phyloP scores from a whole-genome alignment of 2,329 filamentous ascomycete genomes.

The Trichoderma polysporum region DNA sequence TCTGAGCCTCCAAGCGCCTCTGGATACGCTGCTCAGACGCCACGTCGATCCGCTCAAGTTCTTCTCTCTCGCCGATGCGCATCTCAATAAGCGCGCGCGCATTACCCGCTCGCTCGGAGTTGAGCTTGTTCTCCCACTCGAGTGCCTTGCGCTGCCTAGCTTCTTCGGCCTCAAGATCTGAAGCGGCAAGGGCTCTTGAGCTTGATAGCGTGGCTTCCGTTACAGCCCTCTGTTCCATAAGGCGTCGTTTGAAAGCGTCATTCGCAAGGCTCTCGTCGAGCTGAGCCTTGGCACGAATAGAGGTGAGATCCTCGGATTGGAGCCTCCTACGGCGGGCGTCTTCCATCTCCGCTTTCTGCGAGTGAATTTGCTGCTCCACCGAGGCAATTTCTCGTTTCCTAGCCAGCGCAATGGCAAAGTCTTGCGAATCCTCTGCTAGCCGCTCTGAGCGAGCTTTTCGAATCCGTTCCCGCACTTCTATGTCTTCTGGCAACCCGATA shows the following conservation, averaged over 20 bases:
- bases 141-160: constrained; percentile 45
- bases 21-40: constrained; percentile 47
- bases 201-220: constrained; percentile 47
- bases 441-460: constrained; percentile 49
- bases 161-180: constrained; percentile 48
- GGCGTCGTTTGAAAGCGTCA: constrained; percentile 34
- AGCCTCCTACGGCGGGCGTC: constrained; percentile 49
- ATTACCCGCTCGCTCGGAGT: constrained; percentile 47
- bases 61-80: constrained; percentile 50
- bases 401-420: constrained; percentile 48
- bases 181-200: constrained; percentile 45
- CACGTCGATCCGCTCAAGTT: constrained; percentile 49
- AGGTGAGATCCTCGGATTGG: constrained; percentile 46
- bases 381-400: constrained; percentile 52
- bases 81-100: constrained; percentile 52
- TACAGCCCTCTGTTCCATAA: constrained; percentile 49
- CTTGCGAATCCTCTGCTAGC: constrained; percentile 47
- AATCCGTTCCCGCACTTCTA: constrained; percentile 50
- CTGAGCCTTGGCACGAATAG: constrained; percentile 45
- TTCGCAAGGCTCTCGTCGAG: constrained; percentile 45
- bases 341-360: constrained; percentile 51
- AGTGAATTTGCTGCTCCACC: constrained; percentile 51
- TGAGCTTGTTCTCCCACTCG: constrained; percentile 49
- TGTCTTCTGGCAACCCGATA: constrained; percentile 50
- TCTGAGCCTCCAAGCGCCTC: constrained; percentile 50